Base-by-base conservation (phyloP, 306 rosid genomes). In the Citrullus amarus region DNA sequence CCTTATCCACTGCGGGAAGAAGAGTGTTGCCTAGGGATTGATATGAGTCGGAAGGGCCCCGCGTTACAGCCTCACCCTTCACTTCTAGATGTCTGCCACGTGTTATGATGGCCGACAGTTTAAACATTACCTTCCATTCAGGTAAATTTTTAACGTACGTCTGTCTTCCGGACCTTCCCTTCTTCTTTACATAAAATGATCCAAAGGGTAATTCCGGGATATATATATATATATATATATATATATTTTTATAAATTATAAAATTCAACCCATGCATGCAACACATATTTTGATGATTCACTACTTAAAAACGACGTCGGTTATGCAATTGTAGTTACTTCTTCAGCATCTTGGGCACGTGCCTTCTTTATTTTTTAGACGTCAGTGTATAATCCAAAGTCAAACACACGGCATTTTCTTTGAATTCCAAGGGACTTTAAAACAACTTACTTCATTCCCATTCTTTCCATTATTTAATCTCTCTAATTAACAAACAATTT, bases 31-130 rank as follows among this genome's bases (percentile, higher is more conserved):
- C 80, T 82, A 13, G 87, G 89, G 88, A 90, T 88, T 84, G 80
- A 28, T 80, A 48, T 15, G 2, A 15, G 16, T 1, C 34, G 3
- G 41, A 30, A 5, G 60, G 78, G 48, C 50, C 88, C 81, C 83
- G 69, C 63, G 6, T n/a, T 18, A 14, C 36, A 18, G 17, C 43
- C 36, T 70, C 60, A 0, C 7, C 8, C 39, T 72, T 38, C 60
- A 77, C 84, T 43, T 65, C 80, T 83, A 18, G 85, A 76, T 83
- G 84, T 72, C 41, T 79, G 90, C 87, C 88, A 86, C 93, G 90
- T 86, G 89, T 65, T 78, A 14, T 1, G 18, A 14, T 48, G 20
- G 81, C 81, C 39, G 76, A 51, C 61, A 79, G 17, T 62, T 20
- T 81, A 32, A 36, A 46, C 68, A 22, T 43, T 77, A n/a, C 6